Percentiles rank a stretch among this genome's conserved stretches.
phyloP scores from a whole-genome alignment of 768 basidiomycete species.

The Auricularia sp. region DNA sequence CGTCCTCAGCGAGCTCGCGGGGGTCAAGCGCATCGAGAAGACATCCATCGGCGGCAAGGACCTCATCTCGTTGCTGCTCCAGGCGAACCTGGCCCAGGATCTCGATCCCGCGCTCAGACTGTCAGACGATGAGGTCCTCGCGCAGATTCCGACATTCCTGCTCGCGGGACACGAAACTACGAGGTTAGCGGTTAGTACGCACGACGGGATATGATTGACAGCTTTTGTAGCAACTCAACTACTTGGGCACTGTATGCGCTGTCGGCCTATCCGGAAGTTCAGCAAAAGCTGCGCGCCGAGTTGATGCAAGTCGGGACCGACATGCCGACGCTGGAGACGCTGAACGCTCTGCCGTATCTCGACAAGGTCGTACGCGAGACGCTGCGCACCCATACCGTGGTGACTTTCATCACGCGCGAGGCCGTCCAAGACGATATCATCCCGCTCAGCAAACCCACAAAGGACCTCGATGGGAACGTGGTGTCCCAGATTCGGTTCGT shows the following conservation, averaged over 20 bases:
- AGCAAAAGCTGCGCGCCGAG: conserved; percentile 15
- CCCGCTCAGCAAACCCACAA: conserved; percentile 32
- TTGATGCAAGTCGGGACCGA: conserved; percentile 8
- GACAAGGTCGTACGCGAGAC: conserved; percentile 54
- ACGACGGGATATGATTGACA: too few species aligned
- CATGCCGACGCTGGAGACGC: conserved; percentile 12
- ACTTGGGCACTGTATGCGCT: conserved; percentile 28
- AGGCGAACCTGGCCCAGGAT: conserved; percentile 23
- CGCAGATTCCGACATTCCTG: conserved; percentile 48
- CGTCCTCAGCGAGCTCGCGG: neutral
- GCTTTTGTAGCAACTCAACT: conserved; percentile 6
- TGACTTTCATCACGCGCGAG: conserved; percentile 32
- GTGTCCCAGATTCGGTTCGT: conserved; percentile 11
- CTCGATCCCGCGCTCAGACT: conserved; percentile 15
- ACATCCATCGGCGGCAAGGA: conserved; percentile 13
- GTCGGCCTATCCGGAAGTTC: conserved; percentile 22
- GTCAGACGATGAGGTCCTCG: conserved; percentile 21
- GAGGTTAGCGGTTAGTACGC: too few species aligned
- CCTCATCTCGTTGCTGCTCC: conserved; percentile 19
- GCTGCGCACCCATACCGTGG: conserved; percentile 44
- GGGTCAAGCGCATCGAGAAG: neutral
- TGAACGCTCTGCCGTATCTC: conserved; percentile 41
- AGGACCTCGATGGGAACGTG: conserved; percentile 13
- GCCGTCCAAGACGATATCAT: conserved; percentile 34
- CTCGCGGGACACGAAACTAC: conserved; percentile 33